A percentile compares a stretch with the other conserved stretches of the same genome.
Conservation (phyloP, 805 yeast genomes). For the Hanseniaspora clermontiae region DNA sequence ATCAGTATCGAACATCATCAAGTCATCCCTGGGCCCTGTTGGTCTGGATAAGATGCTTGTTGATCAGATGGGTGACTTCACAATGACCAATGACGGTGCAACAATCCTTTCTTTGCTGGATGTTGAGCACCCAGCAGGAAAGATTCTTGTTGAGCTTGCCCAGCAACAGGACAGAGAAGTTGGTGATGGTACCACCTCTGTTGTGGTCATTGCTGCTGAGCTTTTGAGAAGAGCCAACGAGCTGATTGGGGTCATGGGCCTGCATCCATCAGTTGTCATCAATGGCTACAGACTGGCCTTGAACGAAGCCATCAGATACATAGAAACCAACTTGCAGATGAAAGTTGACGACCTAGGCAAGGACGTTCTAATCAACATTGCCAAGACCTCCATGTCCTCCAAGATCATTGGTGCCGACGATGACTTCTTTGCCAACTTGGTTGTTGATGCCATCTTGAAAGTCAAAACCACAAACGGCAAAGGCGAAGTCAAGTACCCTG, state of each 20-base stretch:
- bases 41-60: constrained; percentile 97
- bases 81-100: constrained; percentile 98
- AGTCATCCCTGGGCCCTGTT: constrained; percentile 93
- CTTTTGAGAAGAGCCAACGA: constrained; percentile 85
- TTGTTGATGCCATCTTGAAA: constrained; percentile 88
- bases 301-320: constrained; percentile 78
- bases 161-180: constrained; percentile 98
- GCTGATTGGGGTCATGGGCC: constrained; percentile 67
- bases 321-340: constrained; percentile 70
- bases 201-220: constrained; percentile 91
- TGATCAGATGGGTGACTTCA: constrained; percentile 97
- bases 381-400: constrained; percentile 93
- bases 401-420: constrained; percentile 91
- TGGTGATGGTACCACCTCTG: constrained; percentile 97
- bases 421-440: constrained; percentile 78
- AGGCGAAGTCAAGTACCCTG: constrained; percentile 87
- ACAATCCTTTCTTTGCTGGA: constrained; percentile 81
- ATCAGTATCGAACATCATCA: constrained; percentile 66
- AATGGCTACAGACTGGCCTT: constrained; percentile 91
- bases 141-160: constrained; percentile 89
- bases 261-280: constrained; percentile 96
- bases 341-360: constrained; percentile 71
- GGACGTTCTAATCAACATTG: constrained; percentile 77
- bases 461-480: constrained; percentile 80
- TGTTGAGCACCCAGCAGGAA: constrained; percentile 98